A percentile compares a stretch with the other conserved stretches of the same genome.
Evolutionary conservation across 2,329 filamentous ascomycete genomes (phyloP).

Genomic region (Aaosphaeria arxii): DNA sequence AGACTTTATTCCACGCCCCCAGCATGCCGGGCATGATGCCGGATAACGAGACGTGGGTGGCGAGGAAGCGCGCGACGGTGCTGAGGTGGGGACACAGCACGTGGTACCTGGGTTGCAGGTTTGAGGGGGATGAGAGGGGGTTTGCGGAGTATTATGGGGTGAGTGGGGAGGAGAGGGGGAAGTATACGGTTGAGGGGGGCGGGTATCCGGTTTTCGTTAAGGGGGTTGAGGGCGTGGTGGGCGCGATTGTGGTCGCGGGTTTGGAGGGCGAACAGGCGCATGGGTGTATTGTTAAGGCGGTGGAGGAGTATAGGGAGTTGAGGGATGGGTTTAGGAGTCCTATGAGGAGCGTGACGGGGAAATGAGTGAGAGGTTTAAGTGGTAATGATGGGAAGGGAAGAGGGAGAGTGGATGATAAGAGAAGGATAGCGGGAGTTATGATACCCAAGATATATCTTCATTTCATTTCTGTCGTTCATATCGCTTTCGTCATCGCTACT

Average conservation of each 20-base stretch:
- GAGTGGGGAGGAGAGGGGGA: conserved; percentile 50
- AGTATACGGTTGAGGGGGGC: conserved; percentile 77
- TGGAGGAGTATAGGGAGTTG: conserved; percentile 52
- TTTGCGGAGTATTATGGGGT: conserved; percentile 67
- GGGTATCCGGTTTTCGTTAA: conserved; percentile 69
- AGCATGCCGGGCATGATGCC: conserved; percentile 65
- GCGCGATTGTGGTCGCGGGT: conserved; percentile 72
- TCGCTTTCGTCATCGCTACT: background rate
- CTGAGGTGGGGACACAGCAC: conserved; percentile 67
- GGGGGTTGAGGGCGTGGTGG: conserved; percentile 73
- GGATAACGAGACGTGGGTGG: conserved; percentile 64
- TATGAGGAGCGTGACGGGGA: conserved; percentile 30
- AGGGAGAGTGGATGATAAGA: background rate
- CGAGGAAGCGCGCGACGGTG: conserved; percentile 69
- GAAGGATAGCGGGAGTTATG: too few species aligned
- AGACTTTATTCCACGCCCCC: conserved; percentile 68
- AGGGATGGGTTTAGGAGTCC: conserved; percentile 33
- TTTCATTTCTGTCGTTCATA: too few species aligned
- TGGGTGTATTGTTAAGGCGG: conserved; percentile 67
- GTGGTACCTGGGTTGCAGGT: conserved; percentile 70
- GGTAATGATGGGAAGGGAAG: conserved; percentile 7
- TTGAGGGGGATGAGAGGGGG: conserved; percentile 61
- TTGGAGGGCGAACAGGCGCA: conserved; percentile 77
- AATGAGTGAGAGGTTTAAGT: conserved; percentile 19
- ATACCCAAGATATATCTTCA: too few species aligned